Evolutionary conservation across 306 rosid genomes (phyloP).

Genomic region (Trifolium repens): DNA sequence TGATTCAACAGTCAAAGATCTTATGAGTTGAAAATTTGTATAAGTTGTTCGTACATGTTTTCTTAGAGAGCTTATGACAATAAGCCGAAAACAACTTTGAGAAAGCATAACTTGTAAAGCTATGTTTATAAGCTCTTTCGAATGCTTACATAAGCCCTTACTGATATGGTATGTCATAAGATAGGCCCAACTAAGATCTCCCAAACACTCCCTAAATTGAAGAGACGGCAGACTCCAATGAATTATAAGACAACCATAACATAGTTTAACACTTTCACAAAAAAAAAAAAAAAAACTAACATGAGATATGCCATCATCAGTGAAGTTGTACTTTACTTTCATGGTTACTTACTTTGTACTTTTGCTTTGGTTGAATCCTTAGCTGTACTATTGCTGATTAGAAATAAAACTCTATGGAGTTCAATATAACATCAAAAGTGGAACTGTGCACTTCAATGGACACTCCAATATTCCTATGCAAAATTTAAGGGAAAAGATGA

Average conservation of each 20-base stretch:
- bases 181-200: background rate
- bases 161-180: background rate
- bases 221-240: conserved; percentile 3
- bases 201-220: background rate
- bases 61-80: too few species aligned
- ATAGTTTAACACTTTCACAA: conserved; percentile 2
- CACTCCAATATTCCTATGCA: background rate
- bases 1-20: too few species aligned
- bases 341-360: background rate
- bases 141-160: too few species aligned
- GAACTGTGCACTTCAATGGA: background rate
- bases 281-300: background rate
- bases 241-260: conserved; percentile 6
- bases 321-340: background rate
- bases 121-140: too few species aligned
- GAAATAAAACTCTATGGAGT: background rate
- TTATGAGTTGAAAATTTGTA: too few species aligned
- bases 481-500: conserved; percentile 1
- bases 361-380: background rate
- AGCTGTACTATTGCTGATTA: background rate
- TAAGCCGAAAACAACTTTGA: too few species aligned
- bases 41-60: too few species aligned
- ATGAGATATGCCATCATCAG: background rate
- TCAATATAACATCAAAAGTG: conserved; percentile 29
- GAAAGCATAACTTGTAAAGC: too few species aligned